Evolutionary conservation across 1,284 basidiomycete species (phyloP).

Genomic region (Leccinum huronense): DNA sequence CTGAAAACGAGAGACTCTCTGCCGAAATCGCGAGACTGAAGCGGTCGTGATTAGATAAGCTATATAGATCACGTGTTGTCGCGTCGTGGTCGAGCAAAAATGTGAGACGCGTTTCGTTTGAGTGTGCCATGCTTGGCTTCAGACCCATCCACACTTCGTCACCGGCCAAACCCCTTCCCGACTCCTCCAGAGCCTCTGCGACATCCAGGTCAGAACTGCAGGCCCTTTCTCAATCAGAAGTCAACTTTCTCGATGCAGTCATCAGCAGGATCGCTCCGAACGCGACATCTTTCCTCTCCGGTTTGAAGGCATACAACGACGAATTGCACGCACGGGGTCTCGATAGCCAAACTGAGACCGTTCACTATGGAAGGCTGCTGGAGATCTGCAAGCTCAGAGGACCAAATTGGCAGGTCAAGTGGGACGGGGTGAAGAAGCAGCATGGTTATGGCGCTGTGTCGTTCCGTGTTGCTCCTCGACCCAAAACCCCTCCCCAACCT

Average conservation of each 20-base stretch:
- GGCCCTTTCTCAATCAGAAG: slow-evolving; percentile 56
- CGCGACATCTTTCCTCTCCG: slow-evolving; percentile 68
- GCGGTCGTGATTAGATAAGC: slow-evolving; percentile 29
- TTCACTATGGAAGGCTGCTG: slow-evolving; percentile 76
- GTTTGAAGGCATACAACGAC: slow-evolving; percentile 81
- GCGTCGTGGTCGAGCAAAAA: slow-evolving; percentile 27
- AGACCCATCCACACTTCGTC: slow-evolving; percentile 34
- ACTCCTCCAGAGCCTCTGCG: slow-evolving; percentile 49
- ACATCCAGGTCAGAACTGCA: slow-evolving; percentile 54
- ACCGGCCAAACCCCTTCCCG: slow-evolving; percentile 35
- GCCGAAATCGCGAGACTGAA: slow-evolving; percentile 21
- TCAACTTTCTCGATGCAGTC: slow-evolving; percentile 71
- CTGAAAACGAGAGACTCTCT: slow-evolving; percentile 22
- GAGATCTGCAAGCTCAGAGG: slow-evolving; percentile 78
- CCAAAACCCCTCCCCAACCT: slow-evolving; percentile 15
- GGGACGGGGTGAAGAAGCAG: slow-evolving; percentile 63
- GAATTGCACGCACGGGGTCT: slow-evolving; percentile 68
- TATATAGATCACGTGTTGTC: slow-evolving; percentile 29
- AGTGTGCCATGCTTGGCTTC: slow-evolving; percentile 30
- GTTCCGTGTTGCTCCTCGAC: slow-evolving; percentile 12
- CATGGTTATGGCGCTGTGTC: slow-evolving; percentile 40
- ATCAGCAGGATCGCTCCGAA: slow-evolving; percentile 60
- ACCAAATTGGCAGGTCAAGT: slow-evolving; percentile 73
- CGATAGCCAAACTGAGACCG: slow-evolving; percentile 73
- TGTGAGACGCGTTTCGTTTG: slow-evolving; percentile 13